These are phyloP conservation scores for Aspergillus sp. DNA, from an alignment of 2,329 filamentous ascomycete species.

Conservation along the genomic window DNA sequence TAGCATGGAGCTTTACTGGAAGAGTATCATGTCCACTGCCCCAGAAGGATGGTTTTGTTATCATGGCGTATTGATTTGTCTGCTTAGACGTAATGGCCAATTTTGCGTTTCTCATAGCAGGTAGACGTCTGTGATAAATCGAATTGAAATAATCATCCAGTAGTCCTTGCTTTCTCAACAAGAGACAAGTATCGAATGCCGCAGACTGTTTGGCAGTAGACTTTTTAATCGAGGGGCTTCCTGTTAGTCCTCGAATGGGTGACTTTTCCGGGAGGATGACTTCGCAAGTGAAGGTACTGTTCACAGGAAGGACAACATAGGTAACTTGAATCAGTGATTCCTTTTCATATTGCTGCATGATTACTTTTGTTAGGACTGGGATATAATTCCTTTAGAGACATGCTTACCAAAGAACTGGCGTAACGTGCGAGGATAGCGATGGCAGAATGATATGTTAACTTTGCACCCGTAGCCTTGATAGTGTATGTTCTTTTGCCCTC, in stretches of 20 bases:
- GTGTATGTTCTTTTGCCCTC: constrained; percentile 51
- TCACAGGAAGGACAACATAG: constrained; percentile 58
- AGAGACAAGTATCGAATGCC: constrained; percentile 75
- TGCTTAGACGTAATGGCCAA: constrained; percentile 78
- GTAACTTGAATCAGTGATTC: constrained; percentile 45
- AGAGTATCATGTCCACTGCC: constrained; percentile 35
- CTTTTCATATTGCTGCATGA: constrained; percentile 40
- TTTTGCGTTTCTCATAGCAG: constrained; percentile 79
- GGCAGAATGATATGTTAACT: constrained; percentile 71
- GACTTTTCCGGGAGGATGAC: constrained; percentile 72
- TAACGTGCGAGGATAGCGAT: constrained; percentile 69
- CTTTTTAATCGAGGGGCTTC: constrained; percentile 64
- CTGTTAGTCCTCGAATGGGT: constrained; percentile 63
- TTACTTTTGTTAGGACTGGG: constrained; percentile 4
- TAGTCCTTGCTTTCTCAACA: constrained; percentile 61
- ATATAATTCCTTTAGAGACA: neutral
- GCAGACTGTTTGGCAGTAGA: constrained; percentile 79
- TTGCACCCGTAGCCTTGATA: constrained; percentile 66
- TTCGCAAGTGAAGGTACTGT: constrained; percentile 66
- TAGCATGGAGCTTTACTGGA: constrained; percentile 56
- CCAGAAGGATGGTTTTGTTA: constrained; percentile 76
- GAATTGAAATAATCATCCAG: constrained; percentile 73
- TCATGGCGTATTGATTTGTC: constrained; percentile 69
- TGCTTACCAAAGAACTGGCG: constrained; percentile 58
- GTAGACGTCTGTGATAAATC: constrained; percentile 64